Evolutionary conservation across 768 basidiomycete genomes (phyloP).

Genomic region (Tulasnella sp.): DNA sequence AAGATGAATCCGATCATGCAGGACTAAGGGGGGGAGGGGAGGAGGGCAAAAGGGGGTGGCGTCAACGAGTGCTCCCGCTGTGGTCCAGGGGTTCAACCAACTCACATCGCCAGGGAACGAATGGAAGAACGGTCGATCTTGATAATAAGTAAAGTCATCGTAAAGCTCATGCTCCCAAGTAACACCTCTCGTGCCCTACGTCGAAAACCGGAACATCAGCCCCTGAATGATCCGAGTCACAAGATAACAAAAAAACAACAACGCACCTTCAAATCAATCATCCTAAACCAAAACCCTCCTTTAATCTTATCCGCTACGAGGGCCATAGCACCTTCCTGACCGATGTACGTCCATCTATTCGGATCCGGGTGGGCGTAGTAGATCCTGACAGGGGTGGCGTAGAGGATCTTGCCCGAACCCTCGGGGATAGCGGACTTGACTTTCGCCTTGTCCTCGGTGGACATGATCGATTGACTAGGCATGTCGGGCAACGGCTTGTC

Average conservation of each 20-base stretch:
- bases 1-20: constrained; percentile 92
- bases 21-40: constrained; percentile 48
- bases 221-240: background rate
- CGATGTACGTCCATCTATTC: constrained; percentile 74
- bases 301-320: constrained; percentile 55
- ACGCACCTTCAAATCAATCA: constrained; percentile 61
- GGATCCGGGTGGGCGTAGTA: constrained; percentile 83
- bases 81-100: background rate
- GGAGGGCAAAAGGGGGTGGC: too few species aligned
- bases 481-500: constrained; percentile 34
- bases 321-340: constrained; percentile 77
- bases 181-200: constrained; percentile 67
- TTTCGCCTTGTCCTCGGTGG: constrained; percentile 65
- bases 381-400: constrained; percentile 75
- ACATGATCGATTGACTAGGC: constrained; percentile 66
- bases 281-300: constrained; percentile 54
- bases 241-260: background rate
- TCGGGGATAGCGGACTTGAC: constrained; percentile 55
- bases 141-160: constrained; percentile 65
- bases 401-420: constrained; percentile 62
- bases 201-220: background rate
- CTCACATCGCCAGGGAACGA: constrained; percentile 88
- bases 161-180: constrained; percentile 94
- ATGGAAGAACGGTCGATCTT: constrained; percentile 87
- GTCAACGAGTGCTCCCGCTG: background rate